Percentiles rank a stretch among this genome's conserved stretches.
phyloP scores from a whole-genome alignment of 169 alveolate species.

The Plasmodium vinckei region DNA sequence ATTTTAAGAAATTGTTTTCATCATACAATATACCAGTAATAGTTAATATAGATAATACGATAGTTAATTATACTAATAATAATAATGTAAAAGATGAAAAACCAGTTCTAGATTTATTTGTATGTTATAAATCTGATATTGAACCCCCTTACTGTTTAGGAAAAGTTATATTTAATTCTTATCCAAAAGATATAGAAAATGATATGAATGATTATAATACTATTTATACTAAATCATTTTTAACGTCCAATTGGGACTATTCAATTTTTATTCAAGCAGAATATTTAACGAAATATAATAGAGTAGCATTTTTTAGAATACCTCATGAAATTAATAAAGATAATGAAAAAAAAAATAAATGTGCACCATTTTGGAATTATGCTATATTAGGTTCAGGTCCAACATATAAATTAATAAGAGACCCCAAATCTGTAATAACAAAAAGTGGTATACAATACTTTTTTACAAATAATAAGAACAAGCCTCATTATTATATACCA shows the following conservation, averaged over 20 bases:
- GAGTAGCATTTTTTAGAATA: conserved; percentile 28
- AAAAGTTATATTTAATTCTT: conserved; percentile 45
- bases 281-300: conserved; percentile 44
- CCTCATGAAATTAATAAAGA: conserved; percentile 9
- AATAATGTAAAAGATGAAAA: conserved; percentile 62
- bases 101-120: conserved; percentile 39
- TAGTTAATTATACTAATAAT: conserved; percentile 48
- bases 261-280: conserved; percentile 33
- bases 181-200: conserved; percentile 32
- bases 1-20: conserved; percentile 36
- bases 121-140: conserved; percentile 30
- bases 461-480: conserved; percentile 33
- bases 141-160: conserved; percentile 33
- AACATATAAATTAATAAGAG: conserved; percentile 26
- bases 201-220: conserved; percentile 21
- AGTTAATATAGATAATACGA: conserved; percentile 30
- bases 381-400: conserved; percentile 64
- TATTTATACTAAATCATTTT: conserved; percentile 65
- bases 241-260: conserved; percentile 70
- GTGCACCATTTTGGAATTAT: conserved; percentile 73
- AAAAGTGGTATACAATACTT: conserved; percentile 18
- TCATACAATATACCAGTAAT: conserved; percentile 47
- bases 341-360: conserved; percentile 8
- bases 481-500: conserved; percentile 34
- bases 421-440: conserved; percentile 5